A percentile compares a stretch with the other conserved stretches of the same genome.
Conservation (phyloP, 2,329 filamentous ascomycete genomes). For the Calycina herbarum region DNA sequence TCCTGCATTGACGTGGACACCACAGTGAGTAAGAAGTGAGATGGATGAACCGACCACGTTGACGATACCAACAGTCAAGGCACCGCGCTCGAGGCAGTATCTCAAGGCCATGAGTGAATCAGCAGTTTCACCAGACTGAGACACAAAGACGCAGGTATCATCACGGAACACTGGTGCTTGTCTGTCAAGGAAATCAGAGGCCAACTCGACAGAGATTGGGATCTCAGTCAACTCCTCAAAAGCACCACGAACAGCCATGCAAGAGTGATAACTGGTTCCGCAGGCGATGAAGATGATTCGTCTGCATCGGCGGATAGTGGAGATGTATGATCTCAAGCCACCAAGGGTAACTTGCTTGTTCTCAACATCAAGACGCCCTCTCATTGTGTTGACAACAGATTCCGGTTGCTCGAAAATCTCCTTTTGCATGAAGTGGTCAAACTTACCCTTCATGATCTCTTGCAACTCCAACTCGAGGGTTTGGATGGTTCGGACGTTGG, state of each 20-base stretch:
- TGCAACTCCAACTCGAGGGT: conserved; percentile 98
- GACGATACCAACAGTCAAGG: conserved; percentile 95
- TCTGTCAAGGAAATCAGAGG: conserved; percentile 96
- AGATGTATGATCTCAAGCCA: conserved; percentile 93
- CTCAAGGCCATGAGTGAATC: conserved; percentile 96
- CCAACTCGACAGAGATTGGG: conserved; percentile 93
- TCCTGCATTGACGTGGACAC: conserved; percentile 99
- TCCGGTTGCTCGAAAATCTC: conserved; percentile 99
- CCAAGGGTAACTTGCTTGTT: conserved; percentile 96
- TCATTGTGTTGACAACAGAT: conserved; percentile 99
- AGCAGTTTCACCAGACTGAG: conserved; percentile 96
- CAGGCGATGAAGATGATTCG: conserved; percentile 99
- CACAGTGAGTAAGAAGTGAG: conserved; percentile 97
- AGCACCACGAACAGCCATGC: conserved; percentile 97
- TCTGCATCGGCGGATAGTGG: conserved; percentile 92
- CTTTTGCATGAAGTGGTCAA: conserved; percentile 99
- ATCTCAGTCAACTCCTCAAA: conserved; percentile 99
- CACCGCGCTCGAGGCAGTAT: conserved; percentile 97
- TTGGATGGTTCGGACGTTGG: conserved; percentile 97
- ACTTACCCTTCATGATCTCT: conserved; percentile 99
- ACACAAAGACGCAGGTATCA: conserved; percentile 98
- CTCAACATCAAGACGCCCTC: conserved; percentile 89
- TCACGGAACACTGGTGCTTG: conserved; percentile 98
- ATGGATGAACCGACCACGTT: conserved; percentile 99
- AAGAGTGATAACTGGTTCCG: conserved; percentile 97